A percentile compares a stretch with the other conserved stretches of the same genome.
phyloP scores from a whole-genome alignment of 306 rosid genomes.

The Sicyos edulis region DNA sequence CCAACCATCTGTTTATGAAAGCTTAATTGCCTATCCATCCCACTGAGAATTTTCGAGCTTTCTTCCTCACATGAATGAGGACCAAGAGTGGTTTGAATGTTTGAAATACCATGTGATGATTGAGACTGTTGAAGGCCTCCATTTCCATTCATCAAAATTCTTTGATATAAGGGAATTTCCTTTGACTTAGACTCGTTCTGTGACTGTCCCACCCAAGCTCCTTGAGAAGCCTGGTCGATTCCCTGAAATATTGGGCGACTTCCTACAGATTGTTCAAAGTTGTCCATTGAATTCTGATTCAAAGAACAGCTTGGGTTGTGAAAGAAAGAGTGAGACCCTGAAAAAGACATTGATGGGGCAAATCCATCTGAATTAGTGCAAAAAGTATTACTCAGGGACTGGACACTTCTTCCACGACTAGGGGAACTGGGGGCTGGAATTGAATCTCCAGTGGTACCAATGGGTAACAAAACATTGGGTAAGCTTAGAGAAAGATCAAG shows the following conservation, averaged over 20 bases:
- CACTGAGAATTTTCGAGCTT: slow-evolving; percentile 54
- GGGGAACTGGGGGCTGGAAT: slow-evolving; percentile 71
- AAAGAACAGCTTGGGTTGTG: slow-evolving; percentile 96
- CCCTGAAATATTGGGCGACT: slow-evolving; percentile 94
- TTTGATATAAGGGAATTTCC: slow-evolving; percentile 61
- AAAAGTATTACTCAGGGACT: slow-evolving; percentile 70
- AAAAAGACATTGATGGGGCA: slow-evolving; percentile 81
- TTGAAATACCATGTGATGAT: slow-evolving; percentile 50
- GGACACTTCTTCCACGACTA: slow-evolving; percentile 71
- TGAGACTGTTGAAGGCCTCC: slow-evolving; percentile 60
- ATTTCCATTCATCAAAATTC: slow-evolving; percentile 47
- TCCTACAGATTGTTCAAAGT: slow-evolving; percentile 79
- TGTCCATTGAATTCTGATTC: slow-evolving; percentile 75
- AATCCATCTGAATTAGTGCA: slow-evolving; percentile 81
- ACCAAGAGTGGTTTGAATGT: slow-evolving; percentile 57
- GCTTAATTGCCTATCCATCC: slow-evolving; percentile 81
- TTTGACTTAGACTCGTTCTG: slow-evolving; percentile 68
- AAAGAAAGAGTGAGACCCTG: slow-evolving; percentile 90
- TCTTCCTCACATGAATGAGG: slow-evolving; percentile 66
- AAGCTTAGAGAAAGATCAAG: slow-evolving; percentile 92
- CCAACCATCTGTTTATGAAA: slow-evolving; percentile 74
- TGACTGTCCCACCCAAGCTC: slow-evolving; percentile 71
- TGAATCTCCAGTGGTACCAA: slow-evolving; percentile 57
- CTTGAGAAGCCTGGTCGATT: slow-evolving; percentile 51
- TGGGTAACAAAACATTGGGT: slow-evolving; percentile 88